Conservation (phyloP, 1,139 yeast genomes). For the Scheffersomyces illinoinensis region DNA sequence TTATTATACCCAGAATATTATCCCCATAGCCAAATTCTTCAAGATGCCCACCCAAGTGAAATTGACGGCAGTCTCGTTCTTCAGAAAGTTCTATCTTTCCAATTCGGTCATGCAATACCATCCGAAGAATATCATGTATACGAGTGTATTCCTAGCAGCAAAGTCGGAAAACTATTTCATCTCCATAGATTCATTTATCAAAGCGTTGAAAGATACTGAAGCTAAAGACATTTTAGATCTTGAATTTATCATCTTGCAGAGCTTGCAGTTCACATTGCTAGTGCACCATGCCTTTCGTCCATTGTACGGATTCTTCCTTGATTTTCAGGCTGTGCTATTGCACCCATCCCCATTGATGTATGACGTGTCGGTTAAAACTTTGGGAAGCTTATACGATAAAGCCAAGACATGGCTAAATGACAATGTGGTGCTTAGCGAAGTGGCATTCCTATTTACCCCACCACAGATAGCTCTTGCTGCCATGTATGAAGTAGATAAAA, state of each 20-base stretch:
- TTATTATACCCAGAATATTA: conserved; percentile 71
- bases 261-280: conserved; percentile 73
- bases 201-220: conserved; percentile 64
- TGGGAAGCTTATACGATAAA: conserved; percentile 62
- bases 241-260: conserved; percentile 75
- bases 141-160: conserved; percentile 89
- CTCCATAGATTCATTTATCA: conserved; percentile 78
- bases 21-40: conserved; percentile 50
- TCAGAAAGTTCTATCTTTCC: conserved; percentile 75
- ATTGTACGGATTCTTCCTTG: conserved; percentile 88
- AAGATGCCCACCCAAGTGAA: conserved; percentile 51
- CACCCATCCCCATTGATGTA: conserved; percentile 37
- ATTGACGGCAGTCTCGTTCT: conserved; percentile 84
- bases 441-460: conserved; percentile 76
- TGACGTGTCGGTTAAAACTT: conserved; percentile 41
- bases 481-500: conserved; percentile 63
- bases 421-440: conserved; percentile 70
- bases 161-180: conserved; percentile 90
- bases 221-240: conserved; percentile 69
- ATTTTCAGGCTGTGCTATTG: conserved; percentile 66
- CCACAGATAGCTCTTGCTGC: conserved; percentile 95
- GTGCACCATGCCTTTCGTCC: conserved; percentile 91
- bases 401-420: conserved; percentile 68
- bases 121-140: conserved; percentile 79
- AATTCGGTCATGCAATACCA: conserved; percentile 84